Evolutionary conservation across 1,139 yeast species (phyloP), one percentile per base, ranked within the genome.

Genomic region (Protomyces lactucae-debilis): DNA sequence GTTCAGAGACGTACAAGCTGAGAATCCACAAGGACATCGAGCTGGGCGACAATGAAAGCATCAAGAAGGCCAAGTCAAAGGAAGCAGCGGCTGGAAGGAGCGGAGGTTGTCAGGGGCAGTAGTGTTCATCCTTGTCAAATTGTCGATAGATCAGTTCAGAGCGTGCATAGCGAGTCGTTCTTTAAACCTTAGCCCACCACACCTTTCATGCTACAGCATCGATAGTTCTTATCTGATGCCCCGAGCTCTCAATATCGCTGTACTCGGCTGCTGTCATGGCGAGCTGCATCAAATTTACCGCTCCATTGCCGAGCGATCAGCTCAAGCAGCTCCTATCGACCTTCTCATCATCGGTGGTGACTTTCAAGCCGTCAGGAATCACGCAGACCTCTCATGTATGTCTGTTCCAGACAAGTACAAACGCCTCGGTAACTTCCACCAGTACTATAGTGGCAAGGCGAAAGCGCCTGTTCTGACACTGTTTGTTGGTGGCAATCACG

Each of bases 221-320:
- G 2, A 28, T 28, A 28, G 32, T 3, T 28, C 1, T 28, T 4
- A 6, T 28, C 32, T n/a, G 8, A 60, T 60, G 64, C n/a, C 59
- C 1, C 28, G 35, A 25, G 39, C 59, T 2, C 51, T 61, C n/a
- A 39, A 40, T n/a, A 46, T 91, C 14, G 96, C 95, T 4, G 81
- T 91, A 0, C 93, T 89, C 72, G 99, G 99, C 21, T 93, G 99
- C 73, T 86, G 96, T 69, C 99, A 93, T 74, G 98, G 99, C 1
- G 85, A 85, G 67, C 80, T 93, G 52, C 77, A 84, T 68, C 71
- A 73, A 10, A 86, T 92, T 2, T 92, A 91, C 72, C 66, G 71
- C 3, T 66, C 73, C 2, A 74, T 82, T 3, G 63, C 9, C n/a
- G 5, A 43, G 23, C 48, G 25, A 18, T 43, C 48, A 10, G 48